Evolutionary conservation across 495 filamentous ascomycete species (phyloP), one percentile per base, ranked within the genome.

Genomic region (Trichoderma orchidacearum): DNA sequence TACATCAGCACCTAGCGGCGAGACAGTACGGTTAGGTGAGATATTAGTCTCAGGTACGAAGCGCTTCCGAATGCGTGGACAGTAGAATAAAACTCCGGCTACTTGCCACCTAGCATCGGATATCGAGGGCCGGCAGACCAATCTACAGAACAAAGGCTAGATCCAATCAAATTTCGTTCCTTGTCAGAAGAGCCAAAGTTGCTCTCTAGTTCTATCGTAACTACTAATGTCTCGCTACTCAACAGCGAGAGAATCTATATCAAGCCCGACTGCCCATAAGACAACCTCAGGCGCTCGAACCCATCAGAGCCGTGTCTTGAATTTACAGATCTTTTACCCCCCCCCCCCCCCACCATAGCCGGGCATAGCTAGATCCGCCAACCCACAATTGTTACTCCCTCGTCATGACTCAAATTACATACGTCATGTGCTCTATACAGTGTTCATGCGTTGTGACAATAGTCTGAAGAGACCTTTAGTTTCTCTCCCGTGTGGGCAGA

Each of bases 401-500:
- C 36, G 21, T 17, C n/a, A 41, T 15, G n/a, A 36, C 11, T 15
- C 34, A 36, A 15, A 15, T 25, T 23, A 48, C 41, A 23, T 41
- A 41, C 36, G 21, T 41, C 53, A 55, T 56, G 60, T 56, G 34
- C 59, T 27, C 45, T 38, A 57, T 21, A 32, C 27, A 25, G 30
- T 25, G 41, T 50, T 56, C 53, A 48, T 32, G 50, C 28, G 3
- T 29, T 17, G 15, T 53, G 5, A 2, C 13, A 34, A 25, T n/a
- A 27, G 30, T 9, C 28, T 54, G 21, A 23, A 55, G n/a, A n/a
- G n/a, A 35, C 27, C 1, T 30, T 55, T 55, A 55, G 30, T 64
- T 48, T 23, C 41, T 48, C 41, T 48, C 41, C 3, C 41, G 61
- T 18, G 63, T 63, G n/a, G 73, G 70, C 18, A 76, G 48, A 38